These are phyloP conservation scores for Amylocystis lapponica DNA, from an alignment of 768 basidiomycete species.

Conservation along the genomic window DNA sequence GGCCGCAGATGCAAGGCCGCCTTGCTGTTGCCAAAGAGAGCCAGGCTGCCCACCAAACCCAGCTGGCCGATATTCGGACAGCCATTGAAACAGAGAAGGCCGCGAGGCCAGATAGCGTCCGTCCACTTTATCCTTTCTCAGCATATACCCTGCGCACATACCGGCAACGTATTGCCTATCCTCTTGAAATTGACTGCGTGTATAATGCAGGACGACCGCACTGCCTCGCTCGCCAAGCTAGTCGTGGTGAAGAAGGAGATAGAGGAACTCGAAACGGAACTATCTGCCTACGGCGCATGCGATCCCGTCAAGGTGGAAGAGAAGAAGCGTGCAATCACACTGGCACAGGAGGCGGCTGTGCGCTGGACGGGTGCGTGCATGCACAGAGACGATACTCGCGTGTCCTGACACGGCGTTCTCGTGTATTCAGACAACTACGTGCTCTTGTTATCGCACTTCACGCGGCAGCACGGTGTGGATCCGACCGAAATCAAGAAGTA, in stretches of 20 bases:
- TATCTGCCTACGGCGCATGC: conserved; percentile 73
- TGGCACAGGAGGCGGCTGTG: conserved; percentile 78
- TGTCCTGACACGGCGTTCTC: not conserved
- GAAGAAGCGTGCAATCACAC: conserved; percentile 60
- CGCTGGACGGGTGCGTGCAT: conserved; percentile 82
- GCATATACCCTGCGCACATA: not conserved
- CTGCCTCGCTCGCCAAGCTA: conserved; percentile 46
- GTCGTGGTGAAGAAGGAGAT: conserved; percentile 43
- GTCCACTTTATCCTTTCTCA: conserved; percentile 8
- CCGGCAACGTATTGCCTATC: not conserved
- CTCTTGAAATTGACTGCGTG: no score
- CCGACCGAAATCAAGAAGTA: conserved; percentile 59
- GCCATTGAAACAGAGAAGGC: conserved; percentile 46
- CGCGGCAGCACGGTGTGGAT: conserved; percentile 53
- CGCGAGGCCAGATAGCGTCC: conserved; percentile 53
- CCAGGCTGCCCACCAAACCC: conserved; percentile 34
- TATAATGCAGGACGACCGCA: conserved; percentile 53
- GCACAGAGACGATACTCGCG: not conserved
- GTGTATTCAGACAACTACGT: conserved; percentile 58
- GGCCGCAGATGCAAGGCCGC: conserved; percentile 44
- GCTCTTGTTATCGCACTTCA: conserved; percentile 59
- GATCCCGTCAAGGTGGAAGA: conserved; percentile 81
- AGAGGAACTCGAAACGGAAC: conserved; percentile 54
- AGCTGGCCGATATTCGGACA: conserved; percentile 44
- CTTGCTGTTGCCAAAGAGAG: conserved; percentile 45